Evolutionary conservation across 768 basidiomycete species (phyloP).

Genomic region (Lactarius sp.): DNA sequence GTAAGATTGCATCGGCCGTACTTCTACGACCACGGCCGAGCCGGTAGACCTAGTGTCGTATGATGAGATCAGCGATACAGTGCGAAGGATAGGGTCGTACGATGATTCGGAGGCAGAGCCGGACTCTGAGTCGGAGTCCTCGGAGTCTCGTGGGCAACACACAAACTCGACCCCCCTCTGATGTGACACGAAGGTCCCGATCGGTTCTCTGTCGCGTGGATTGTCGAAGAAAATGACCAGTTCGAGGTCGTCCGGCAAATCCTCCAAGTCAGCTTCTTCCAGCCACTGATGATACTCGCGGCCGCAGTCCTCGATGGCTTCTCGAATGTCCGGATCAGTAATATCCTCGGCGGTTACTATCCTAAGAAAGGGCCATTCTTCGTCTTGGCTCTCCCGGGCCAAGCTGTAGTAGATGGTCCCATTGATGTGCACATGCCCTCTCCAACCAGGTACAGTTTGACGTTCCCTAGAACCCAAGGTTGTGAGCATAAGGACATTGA

Average conservation of each 20-base stretch:
- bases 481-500: background rate
- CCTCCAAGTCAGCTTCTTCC: conserved; percentile 16
- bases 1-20: conserved; percentile 5
- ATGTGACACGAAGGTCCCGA: conserved; percentile 11
- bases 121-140: background rate
- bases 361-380: background rate
- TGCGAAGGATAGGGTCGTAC: background rate
- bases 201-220: background rate
- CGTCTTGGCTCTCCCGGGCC: background rate
- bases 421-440: conserved; percentile 6
- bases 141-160: background rate
- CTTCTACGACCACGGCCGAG: background rate
- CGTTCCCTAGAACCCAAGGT: background rate
- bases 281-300: conserved; percentile 8
- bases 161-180: conserved; percentile 5
- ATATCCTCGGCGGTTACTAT: conserved; percentile 6
- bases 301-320: conserved; percentile 1
- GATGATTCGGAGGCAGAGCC: background rate
- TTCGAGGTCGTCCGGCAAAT: conserved; percentile 11
- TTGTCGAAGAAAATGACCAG: conserved; percentile 5
- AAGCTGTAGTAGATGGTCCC: conserved; percentile 14
- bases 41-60: background rate
- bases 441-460: background rate
- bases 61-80: background rate
- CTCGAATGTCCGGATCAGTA: background rate